Base-by-base conservation (phyloP, 768 basidiomycete genomes). In the Termitomyces sp. region DNA sequence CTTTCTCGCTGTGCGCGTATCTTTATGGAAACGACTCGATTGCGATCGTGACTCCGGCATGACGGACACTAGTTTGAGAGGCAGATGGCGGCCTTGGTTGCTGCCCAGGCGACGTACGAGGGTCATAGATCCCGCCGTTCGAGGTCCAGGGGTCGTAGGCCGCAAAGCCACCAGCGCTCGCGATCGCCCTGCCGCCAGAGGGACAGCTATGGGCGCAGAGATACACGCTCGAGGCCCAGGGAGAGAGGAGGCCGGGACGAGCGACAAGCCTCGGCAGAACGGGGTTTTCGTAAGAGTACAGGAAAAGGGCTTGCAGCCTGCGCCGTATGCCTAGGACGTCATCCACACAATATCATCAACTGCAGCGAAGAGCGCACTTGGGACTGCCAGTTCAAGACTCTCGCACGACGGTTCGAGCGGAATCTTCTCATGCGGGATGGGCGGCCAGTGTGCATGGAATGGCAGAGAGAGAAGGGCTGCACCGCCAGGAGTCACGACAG, bases 261-360 rank as follows among this genome's bases (percentile, higher is more conserved):
- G 1, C n/a, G 8, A 1, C 18, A 0, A 20, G 47, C 14, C 14
- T 9, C 4, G 4, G 0, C 1, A 1, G 47, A 33, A 3, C 5
- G 12, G 49, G 34, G 34, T 51, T 51, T 51, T 51, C 13, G n/a
- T 0, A 22, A 18, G 0, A 20, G 49, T 34, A 9, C 34, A 36
- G 49, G 49, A 14, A 51, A 51, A 18, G 6, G 6, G 14, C 49
- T 51, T 12, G 1, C 30, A 12, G 34, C 26, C 20, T 34, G 49
- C 12, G 37, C n/a, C n/a, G n/a, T n/a, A n/a, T n/a, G n/a, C n/a
- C n/a, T n/a, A n/a, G n/a, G n/a, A n/a, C n/a, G n/a, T n/a, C n/a
- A n/a, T n/a, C n/a, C n/a, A n/a, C n/a, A n/a, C n/a, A n/a, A n/a
- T n/a, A n/a, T n/a, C n/a, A n/a, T n/a, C n/a, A n/a, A n/a, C n/a